phyloP scores from a whole-genome alignment of 2,329 filamentous ascomycete genomes.

The Stachybotrys echinatus region DNA sequence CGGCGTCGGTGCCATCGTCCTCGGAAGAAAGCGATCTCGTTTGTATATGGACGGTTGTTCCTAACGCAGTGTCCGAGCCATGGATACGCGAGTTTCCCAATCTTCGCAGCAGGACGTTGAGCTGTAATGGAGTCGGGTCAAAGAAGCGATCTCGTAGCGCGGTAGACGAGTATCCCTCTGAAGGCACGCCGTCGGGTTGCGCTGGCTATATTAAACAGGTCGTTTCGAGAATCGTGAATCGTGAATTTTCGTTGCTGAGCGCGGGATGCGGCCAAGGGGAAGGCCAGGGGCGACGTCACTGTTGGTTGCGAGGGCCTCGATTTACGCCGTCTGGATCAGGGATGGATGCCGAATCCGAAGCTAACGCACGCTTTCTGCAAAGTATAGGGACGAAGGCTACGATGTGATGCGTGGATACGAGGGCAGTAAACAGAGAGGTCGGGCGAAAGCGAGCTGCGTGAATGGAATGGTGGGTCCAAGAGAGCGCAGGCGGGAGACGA shows the following conservation, averaged over 20 bases:
- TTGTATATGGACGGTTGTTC: slow-evolving; percentile 7
- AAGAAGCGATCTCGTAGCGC: background rate
- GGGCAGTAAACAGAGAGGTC: background rate
- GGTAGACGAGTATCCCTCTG: too few relatives aligned
- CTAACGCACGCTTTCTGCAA: too few relatives aligned
- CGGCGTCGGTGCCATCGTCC: slow-evolving; percentile 47
- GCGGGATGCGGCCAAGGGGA: background rate
- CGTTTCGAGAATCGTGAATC: background rate
- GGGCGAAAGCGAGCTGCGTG: slow-evolving; percentile 13
- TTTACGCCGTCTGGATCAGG: too few relatives aligned
- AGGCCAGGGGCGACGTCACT: background rate
- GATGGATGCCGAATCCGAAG: too few relatives aligned
- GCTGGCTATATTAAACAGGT: background rate
- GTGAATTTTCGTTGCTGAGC: background rate
- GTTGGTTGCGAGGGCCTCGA: too few relatives aligned
- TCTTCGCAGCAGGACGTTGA: background rate
- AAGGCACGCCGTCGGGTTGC: background rate
- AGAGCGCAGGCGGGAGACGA: slow-evolving; percentile 5
- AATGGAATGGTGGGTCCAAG: slow-evolving; percentile 16
- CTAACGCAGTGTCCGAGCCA: slow-evolving; percentile 20
- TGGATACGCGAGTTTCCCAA: slow-evolving; percentile 4
- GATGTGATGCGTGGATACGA: background rate
- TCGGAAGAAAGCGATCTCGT: background rate
- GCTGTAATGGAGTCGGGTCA: background rate
- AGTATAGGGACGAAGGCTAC: background rate